Conservation (phyloP, 78 protist genomes). For the Reticulomyxa filosa region DNA sequence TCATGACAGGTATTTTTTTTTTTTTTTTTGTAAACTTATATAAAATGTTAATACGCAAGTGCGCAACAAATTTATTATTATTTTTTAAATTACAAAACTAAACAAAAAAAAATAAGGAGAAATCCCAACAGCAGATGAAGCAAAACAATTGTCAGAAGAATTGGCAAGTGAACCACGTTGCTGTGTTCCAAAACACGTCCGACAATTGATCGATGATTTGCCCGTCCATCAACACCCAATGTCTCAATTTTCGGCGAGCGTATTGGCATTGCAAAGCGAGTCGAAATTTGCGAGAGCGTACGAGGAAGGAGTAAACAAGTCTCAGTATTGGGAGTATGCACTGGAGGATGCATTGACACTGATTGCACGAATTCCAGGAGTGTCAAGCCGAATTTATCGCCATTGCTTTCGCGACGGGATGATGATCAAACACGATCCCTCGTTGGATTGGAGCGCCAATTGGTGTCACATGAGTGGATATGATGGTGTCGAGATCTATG, state of each 20-base stretch:
- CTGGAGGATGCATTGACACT: conserved; percentile 69
- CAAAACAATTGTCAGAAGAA: background rate
- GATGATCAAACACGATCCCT: background rate
- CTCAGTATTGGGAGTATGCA: conserved; percentile 65
- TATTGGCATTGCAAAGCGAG: conserved; percentile 30
- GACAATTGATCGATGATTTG: conserved; percentile 39
- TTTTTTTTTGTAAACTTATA: too few relatives aligned
- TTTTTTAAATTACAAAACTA: too few relatives aligned
- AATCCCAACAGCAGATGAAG: conserved; percentile 45
- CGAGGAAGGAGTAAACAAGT: conserved; percentile 57
- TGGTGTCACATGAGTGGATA: background rate
- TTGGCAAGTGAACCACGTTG: too few relatives aligned
- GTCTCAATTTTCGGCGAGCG: conserved; percentile 59
- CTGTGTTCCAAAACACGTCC: conserved; percentile 43
- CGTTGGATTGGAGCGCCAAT: background rate
- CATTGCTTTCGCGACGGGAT: background rate
- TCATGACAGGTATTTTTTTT: too few relatives aligned
- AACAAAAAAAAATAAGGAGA: too few relatives aligned
- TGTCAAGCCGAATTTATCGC: conserved; percentile 76
- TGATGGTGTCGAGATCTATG: conserved; percentile 41
- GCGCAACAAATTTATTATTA: too few relatives aligned
- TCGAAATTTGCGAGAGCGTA: conserved; percentile 63
- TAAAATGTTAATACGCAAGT: too few relatives aligned
- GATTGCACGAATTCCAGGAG: conserved; percentile 72
- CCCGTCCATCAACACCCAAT: conserved; percentile 83